Percentiles rank a stretch among this genome's conserved stretches.
phyloP scores from a whole-genome alignment of 805 yeast species.

The Saccharomycopsis sp. region DNA sequence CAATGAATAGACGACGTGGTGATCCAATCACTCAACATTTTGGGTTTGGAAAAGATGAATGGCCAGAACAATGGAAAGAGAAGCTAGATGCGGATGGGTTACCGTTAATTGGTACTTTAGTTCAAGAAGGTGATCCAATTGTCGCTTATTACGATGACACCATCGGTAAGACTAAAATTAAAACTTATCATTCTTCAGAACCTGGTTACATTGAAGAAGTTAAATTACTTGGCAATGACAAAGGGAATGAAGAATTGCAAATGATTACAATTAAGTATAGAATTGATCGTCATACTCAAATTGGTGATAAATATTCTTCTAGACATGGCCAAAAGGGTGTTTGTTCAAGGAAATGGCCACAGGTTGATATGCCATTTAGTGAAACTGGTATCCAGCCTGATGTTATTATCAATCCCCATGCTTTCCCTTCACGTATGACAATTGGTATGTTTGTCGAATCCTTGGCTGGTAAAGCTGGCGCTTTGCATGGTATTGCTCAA shows the following conservation, averaged over 20 bases:
- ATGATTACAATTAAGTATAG: conserved; percentile 81
- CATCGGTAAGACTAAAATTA: conserved; percentile 81
- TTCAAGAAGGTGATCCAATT: conserved; percentile 94
- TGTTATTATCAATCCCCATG: conserved; percentile 96
- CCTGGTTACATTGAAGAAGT: conserved; percentile 96
- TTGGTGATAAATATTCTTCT: conserved; percentile 96
- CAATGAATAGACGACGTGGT: conserved; percentile 73
- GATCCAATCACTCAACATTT: conserved; percentile 93
- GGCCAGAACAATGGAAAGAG: conserved; percentile 89
- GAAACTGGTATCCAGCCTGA: conserved; percentile 97
- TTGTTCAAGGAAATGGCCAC: conserved; percentile 97
- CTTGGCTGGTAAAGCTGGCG: conserved; percentile 98
- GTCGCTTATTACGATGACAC: conserved; percentile 90
- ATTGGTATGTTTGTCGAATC: conserved; percentile 99
- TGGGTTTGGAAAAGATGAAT: conserved; percentile 88
- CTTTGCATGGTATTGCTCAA: conserved; percentile 94
- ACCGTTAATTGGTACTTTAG: conserved; percentile 80
- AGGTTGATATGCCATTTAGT: conserved; percentile 92
- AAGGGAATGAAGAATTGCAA: conserved; percentile 70
- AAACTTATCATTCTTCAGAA: conserved; percentile 89
- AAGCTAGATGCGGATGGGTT: conserved; percentile 88
- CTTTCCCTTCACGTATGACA: conserved; percentile 99
- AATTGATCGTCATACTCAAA: conserved; percentile 83
- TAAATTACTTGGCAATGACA: conserved; percentile 81
- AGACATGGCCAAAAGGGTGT: conserved; percentile 99